Conservation (phyloP, 2,329 filamentous ascomycete genomes). For the Epichloe amarillans region DNA sequence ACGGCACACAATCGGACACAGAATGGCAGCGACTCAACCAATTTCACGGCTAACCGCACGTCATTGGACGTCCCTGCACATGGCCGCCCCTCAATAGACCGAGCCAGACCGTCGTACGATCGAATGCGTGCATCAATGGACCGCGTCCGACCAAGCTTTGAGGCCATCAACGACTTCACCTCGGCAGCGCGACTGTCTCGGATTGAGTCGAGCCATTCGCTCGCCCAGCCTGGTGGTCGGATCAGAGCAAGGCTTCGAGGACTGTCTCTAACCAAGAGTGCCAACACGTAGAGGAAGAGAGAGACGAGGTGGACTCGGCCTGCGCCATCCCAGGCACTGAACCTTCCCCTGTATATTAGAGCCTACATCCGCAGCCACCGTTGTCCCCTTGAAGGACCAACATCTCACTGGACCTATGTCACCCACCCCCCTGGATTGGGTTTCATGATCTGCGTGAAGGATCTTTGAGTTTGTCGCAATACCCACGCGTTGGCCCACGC, state of each 20-base stretch:
- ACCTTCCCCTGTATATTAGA: constrained; percentile 16
- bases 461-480: constrained; percentile 27
- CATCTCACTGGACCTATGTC: neutral
- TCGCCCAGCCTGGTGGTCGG: constrained; percentile 10
- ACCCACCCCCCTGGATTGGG: neutral
- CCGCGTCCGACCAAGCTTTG: constrained; percentile 67
- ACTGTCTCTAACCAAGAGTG: constrained; percentile 28
- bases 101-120: constrained; percentile 74
- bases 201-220: constrained; percentile 60
- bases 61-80: constrained; percentile 28
- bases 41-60: constrained; percentile 59
- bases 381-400: neutral
- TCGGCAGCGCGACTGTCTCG: constrained; percentile 73
- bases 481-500: neutral
- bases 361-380: neutral
- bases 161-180: constrained; percentile 81
- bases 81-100: constrained; percentile 47
- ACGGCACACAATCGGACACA: constrained; percentile 70
- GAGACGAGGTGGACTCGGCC: constrained; percentile 12
- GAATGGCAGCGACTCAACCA: constrained; percentile 87
- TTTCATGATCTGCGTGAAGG: constrained; percentile 37
- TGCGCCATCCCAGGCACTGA: constrained; percentile 2
- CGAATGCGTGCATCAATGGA: constrained; percentile 80
- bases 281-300: constrained; percentile 19
- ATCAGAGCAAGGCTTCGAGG: constrained; percentile 28